These are phyloP conservation scores for Capronia americana DNA, from an alignment of 2,329 filamentous ascomycete genomes.

Conservation along the genomic window DNA sequence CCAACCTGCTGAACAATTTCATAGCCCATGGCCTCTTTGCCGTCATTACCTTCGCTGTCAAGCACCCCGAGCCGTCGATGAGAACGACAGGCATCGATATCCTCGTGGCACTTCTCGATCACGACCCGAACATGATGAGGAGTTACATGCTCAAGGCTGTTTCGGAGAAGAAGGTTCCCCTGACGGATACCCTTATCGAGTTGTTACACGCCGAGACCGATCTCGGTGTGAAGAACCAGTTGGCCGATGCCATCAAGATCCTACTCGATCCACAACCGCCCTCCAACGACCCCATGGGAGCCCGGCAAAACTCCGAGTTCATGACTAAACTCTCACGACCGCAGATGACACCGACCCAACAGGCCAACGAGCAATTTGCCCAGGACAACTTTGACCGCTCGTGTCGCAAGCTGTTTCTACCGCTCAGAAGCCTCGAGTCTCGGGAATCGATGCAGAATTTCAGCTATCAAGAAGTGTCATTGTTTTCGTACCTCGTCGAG, in stretches of 20 bases:
- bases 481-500: slow-evolving; percentile 90
- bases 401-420: slow-evolving; percentile 82
- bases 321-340: slow-evolving; percentile 66
- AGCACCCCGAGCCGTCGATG: slow-evolving; percentile 81
- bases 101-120: slow-evolving; percentile 90
- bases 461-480: slow-evolving; percentile 81
- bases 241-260: slow-evolving; percentile 94
- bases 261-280: slow-evolving; percentile 76
- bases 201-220: slow-evolving; percentile 89
- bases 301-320: slow-evolving; percentile 66
- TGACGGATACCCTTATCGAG: slow-evolving; percentile 93
- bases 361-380: slow-evolving; percentile 72
- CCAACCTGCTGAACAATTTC: slow-evolving; percentile 87
- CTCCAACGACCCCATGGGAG: slow-evolving; percentile 62
- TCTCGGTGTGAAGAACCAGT: slow-evolving; percentile 91
- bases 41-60: slow-evolving; percentile 90
- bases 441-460: slow-evolving; percentile 67
- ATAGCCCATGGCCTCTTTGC: slow-evolving; percentile 83
- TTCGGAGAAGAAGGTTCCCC: slow-evolving; percentile 79
- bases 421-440: slow-evolving; percentile 77
- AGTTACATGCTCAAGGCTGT: slow-evolving; percentile 92
- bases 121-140: slow-evolving; percentile 92
- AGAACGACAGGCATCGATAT: slow-evolving; percentile 94
- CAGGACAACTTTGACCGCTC: slow-evolving; percentile 89
- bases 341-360: slow-evolving; percentile 71